Base-by-base conservation (phyloP, 2,329 filamentous ascomycete genomes). In the Amauroascus verrucosus region DNA sequence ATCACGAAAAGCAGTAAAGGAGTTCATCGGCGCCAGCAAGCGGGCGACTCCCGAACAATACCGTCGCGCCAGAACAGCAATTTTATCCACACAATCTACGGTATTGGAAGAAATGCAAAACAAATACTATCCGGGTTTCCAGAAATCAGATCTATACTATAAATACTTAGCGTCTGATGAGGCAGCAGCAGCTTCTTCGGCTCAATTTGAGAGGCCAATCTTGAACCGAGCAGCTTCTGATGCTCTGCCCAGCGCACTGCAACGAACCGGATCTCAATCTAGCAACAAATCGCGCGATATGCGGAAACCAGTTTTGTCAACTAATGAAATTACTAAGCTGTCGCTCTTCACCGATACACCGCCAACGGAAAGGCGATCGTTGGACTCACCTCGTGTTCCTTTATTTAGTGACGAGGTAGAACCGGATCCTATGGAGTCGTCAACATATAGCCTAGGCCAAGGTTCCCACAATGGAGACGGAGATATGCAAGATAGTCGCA, bases 81-180 rank as follows among this genome's bases (percentile, higher is more conserved):
- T 98, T 22, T 68, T 98, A 37, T 81, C 80, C 57, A 84, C 87
- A 0, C 93, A 98, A 66, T 91, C 87, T 16, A 78, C 81, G 1
- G 85, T 90, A 0, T 77, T 96, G 54, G 86, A 95, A 56, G 83
- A 86, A 61, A 87, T 98, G 81, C 84, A 89, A 63, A 81, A 82
- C 20, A 81, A 79, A 13, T 81, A 95, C 64, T 93, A 93, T 58
- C 82, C 85, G 16, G 81, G 80, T 18, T 98, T 98, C 73, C 95
- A 90, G 64, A 86, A 83, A 61, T 95, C 93, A 0, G 93, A 97
- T 64, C 70, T 98, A 0, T 98, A 89, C 67, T 97, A 93, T 75
- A 98, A 98, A 67, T 96, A 90, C 65, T 76, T 98, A 1, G 88
- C 91, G 6, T 86, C 91, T 11, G 88, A 95, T 63, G 89, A 95